Conservation (phyloP, 2,329 filamentous ascomycete genomes). For the Xylaria sp. region DNA sequence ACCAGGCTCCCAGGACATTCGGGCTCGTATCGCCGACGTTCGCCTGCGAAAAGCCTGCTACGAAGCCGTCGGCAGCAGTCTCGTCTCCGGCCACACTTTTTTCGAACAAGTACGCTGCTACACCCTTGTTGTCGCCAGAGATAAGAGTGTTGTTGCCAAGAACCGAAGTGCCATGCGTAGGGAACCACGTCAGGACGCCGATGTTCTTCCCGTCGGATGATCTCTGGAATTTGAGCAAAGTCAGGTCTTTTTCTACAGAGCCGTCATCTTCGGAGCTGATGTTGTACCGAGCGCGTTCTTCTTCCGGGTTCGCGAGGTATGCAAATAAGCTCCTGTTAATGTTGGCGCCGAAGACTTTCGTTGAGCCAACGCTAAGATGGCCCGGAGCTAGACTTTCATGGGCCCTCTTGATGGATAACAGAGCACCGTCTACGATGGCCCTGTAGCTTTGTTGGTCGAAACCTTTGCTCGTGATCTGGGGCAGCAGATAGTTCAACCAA, state of each 20-base stretch:
- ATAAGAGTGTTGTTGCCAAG: slow-evolving; percentile 91
- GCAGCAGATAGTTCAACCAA: slow-evolving; percentile 94
- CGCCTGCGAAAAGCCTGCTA: slow-evolving; percentile 91
- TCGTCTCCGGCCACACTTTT: slow-evolving; percentile 67
- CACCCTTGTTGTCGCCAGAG: slow-evolving; percentile 96
- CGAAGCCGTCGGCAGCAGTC: slow-evolving; percentile 73
- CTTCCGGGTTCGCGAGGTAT: slow-evolving; percentile 84
- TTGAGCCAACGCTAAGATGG: slow-evolving; percentile 65
- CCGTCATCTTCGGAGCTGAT: slow-evolving; percentile 63
- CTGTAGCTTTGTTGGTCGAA: slow-evolving; percentile 89
- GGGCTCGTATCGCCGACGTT: slow-evolving; percentile 92
- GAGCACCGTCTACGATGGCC: slow-evolving; percentile 86
- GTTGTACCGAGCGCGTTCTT: slow-evolving; percentile 77
- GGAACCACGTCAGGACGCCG: slow-evolving; percentile 89
- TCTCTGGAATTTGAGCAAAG: slow-evolving; percentile 80
- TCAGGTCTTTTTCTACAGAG: slow-evolving; percentile 77
- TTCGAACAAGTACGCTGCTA: slow-evolving; percentile 88
- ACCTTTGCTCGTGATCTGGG: slow-evolving; percentile 88
- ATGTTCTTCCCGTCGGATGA: slow-evolving; percentile 79
- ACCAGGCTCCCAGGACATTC: slow-evolving; percentile 88
- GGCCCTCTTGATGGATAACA: slow-evolving; percentile 83
- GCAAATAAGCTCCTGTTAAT: slow-evolving; percentile 90
- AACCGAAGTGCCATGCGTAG: slow-evolving; percentile 91
- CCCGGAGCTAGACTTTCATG: slow-evolving; percentile 74
- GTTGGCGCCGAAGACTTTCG: slow-evolving; percentile 78